These are phyloP conservation scores for Cynara cardunculus DNA, from an alignment of 129 eudicot species.

Conservation along the genomic window DNA sequence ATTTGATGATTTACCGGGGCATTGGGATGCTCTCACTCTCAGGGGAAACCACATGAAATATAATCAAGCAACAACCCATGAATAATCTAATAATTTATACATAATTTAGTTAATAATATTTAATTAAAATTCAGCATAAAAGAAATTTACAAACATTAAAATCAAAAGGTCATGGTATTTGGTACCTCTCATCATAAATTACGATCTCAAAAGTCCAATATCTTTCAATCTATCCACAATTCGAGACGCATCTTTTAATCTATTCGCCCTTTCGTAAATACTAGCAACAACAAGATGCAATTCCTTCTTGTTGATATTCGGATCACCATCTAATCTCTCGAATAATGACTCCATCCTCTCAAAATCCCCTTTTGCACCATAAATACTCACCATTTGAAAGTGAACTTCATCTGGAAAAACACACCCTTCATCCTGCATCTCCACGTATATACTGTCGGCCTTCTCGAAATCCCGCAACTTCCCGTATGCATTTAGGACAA, in stretches of 20 bases:
- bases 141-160: not conserved
- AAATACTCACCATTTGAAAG: conserved; percentile 87
- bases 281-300: conserved; percentile 77
- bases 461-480: conserved; percentile 66
- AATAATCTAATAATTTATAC: not conserved
- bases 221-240: conserved; percentile 56
- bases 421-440: conserved; percentile 84
- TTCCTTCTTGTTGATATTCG: conserved; percentile 76
- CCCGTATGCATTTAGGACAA: conserved; percentile 70
- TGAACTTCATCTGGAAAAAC: conserved; percentile 87
- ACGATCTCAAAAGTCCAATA: conserved; percentile 33
- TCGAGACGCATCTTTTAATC: conserved; percentile 73
- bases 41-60: not conserved
- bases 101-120: not conserved
- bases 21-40: no score
- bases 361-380: conserved; percentile 69
- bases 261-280: conserved; percentile 75
- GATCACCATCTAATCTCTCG: conserved; percentile 52
- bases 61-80: conserved; percentile 8
- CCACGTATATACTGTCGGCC: conserved; percentile 62
- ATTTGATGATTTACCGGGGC: no score
- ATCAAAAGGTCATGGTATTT: not conserved
- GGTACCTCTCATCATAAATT: not conserved
- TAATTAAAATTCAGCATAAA: not conserved
- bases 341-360: conserved; percentile 57